Conservation (phyloP, 2,329 filamentous ascomycete species). For the Talaromyces sp. region DNA sequence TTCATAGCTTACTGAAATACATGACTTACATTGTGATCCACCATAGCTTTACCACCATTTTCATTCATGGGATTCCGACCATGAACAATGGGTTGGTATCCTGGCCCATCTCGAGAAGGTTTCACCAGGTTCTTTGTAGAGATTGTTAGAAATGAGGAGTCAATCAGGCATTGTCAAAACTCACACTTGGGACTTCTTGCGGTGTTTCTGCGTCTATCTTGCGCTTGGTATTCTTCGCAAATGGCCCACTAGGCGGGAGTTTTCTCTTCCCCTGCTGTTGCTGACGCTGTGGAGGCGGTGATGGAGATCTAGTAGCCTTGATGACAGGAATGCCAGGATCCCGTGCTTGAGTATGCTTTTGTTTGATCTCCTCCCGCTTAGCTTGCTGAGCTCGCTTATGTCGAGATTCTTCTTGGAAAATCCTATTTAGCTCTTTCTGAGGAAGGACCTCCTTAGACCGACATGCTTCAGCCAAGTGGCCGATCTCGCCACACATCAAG, state of each 20-base stretch:
- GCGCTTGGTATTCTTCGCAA: slow-evolving; percentile 23
- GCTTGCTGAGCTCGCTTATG: slow-evolving; percentile 34
- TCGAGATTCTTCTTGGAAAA: slow-evolving; percentile 37
- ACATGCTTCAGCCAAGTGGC: slow-evolving; percentile 39
- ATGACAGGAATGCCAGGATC: slow-evolving; percentile 43
- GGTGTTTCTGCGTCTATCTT: slow-evolving; percentile 24
- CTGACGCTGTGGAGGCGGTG: slow-evolving; percentile 10
- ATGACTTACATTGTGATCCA: slow-evolving; percentile 10
- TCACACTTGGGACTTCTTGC: slow-evolving; percentile 22
- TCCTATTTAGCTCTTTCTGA: slow-evolving; percentile 34
- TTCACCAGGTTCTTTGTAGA: slow-evolving; percentile 36
- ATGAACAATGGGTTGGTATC: slow-evolving; percentile 26
- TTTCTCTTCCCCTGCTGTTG: slow-evolving; percentile 27
- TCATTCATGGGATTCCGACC: slow-evolving; percentile 17
- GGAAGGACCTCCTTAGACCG: slow-evolving; percentile 32
- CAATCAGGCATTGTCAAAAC: background rate
- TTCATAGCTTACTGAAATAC: background rate
- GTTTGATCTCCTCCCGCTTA: slow-evolving; percentile 37
- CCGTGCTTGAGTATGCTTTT: slow-evolving; percentile 43
- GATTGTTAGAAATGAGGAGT: background rate
- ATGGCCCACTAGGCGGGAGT: slow-evolving; percentile 23
- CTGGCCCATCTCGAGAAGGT: slow-evolving; percentile 38
- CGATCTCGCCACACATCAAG: slow-evolving; percentile 42
- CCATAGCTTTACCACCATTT: background rate
- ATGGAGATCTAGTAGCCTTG: slow-evolving; percentile 26